phyloP scores from a whole-genome alignment of 257 asterid genomes.

The Solanum ossicruentum region DNA sequence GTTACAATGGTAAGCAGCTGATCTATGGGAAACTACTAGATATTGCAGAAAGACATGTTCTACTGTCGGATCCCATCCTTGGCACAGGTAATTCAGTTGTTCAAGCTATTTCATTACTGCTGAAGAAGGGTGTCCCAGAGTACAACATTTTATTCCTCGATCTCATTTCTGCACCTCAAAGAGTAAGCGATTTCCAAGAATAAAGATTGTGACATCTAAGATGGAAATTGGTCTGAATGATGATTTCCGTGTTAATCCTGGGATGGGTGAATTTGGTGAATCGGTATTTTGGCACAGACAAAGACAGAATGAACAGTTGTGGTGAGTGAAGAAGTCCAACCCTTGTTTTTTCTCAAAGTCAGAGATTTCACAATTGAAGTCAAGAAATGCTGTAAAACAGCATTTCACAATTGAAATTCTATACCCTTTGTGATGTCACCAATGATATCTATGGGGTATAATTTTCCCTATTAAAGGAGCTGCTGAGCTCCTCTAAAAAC shows the following conservation, averaged over 20 bases:
- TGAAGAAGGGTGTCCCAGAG: slow-evolving; percentile 94
- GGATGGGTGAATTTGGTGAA: slow-evolving; percentile 98
- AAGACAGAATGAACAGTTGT: slow-evolving; percentile 28
- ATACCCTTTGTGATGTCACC: too few relatives aligned
- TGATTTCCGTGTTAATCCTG: slow-evolving; percentile 86
- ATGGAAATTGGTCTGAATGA: slow-evolving; percentile 78
- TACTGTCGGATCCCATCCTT: slow-evolving; percentile 85
- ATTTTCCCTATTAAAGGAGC: too few relatives aligned
- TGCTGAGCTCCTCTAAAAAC: too few relatives aligned
- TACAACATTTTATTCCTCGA: slow-evolving; percentile 88
- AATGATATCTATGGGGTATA: too few relatives aligned
- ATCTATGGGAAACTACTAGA: slow-evolving; percentile 71
- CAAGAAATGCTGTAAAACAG: too few relatives aligned
- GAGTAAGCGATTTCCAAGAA: slow-evolving; percentile 81
- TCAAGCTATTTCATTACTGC: slow-evolving; percentile 75
- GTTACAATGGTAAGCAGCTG: slow-evolving; percentile 82
- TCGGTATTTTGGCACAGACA: slow-evolving; percentile 91
- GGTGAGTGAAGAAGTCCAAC: too few relatives aligned
- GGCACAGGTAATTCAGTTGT: slow-evolving; percentile 99
- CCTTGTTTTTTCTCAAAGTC: too few relatives aligned
- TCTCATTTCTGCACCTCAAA: slow-evolving; percentile 93
- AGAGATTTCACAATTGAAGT: too few relatives aligned
- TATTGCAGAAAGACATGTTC: slow-evolving; percentile 86
- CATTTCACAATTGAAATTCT: too few relatives aligned
- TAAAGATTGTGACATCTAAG: slow-evolving; percentile 98